Conservation (phyloP, 805 yeast species). For the Candida gorgasii region DNA sequence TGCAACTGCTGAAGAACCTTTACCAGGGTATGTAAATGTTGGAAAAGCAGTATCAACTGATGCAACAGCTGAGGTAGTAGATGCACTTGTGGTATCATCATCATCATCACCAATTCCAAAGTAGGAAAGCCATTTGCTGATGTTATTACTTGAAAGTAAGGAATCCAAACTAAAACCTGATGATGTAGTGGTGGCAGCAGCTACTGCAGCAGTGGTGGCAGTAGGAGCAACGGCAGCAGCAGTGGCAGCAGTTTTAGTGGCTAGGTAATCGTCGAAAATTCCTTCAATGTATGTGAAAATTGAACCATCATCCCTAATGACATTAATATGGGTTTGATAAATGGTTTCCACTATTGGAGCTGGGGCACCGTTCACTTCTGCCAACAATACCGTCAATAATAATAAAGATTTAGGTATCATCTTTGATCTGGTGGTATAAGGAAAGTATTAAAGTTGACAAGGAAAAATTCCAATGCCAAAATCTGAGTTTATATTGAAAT, state of each 20-base stretch:
- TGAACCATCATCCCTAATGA: slow-evolving; percentile 11
- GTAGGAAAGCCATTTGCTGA: slow-evolving; percentile 12
- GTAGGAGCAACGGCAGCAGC: slow-evolving; percentile 13
- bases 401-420: slow-evolving; percentile 6
- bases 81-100: slow-evolving; percentile 10
- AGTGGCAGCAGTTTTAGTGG: slow-evolving; percentile 9
- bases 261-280: background rate
- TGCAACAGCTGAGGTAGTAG: slow-evolving; percentile 15
- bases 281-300: slow-evolving; percentile 8
- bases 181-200: slow-evolving; percentile 10
- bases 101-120: slow-evolving; percentile 10
- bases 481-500: slow-evolving; percentile 3
- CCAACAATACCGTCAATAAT: background rate
- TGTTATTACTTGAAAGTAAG: slow-evolving; percentile 8
- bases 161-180: slow-evolving; percentile 12
- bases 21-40: slow-evolving; percentile 10
- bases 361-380: slow-evolving; percentile 15
- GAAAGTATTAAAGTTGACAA: background rate
- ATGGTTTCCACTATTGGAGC: slow-evolving; percentile 15
- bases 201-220: slow-evolving; percentile 13
- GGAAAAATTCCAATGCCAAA: background rate
- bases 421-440: slow-evolving; percentile 3
- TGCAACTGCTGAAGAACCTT: slow-evolving; percentile 1
- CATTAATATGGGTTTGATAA: slow-evolving; percentile 12
- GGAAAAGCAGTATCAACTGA: slow-evolving; percentile 13